Conservation (phyloP, 805 yeast species). For the Zygosaccharomyces gambellarensis region DNA sequence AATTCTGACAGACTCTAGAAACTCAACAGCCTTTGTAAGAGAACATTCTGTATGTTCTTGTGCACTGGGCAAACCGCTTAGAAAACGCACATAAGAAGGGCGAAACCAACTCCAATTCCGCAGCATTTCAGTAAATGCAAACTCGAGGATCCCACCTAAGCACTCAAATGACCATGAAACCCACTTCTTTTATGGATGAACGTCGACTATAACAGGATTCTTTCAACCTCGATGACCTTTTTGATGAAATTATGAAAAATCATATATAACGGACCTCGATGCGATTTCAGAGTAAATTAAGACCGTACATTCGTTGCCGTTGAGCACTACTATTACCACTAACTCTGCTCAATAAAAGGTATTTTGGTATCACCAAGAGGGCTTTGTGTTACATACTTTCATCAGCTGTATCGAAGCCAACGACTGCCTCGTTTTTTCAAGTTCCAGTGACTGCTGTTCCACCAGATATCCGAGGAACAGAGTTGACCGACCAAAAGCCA, state of each 20-base stretch:
- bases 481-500: background rate
- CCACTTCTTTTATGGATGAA: background rate
- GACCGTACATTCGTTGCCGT: no score
- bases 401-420: no score
- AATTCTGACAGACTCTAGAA: background rate
- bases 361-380: background rate
- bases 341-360: background rate
- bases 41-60: background rate
- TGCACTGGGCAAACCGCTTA: background rate
- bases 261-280: conserved; percentile 3
- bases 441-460: no score
- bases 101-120: background rate
- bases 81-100: conserved; percentile 1
- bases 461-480: background rate
- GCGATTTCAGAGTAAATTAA: background rate
- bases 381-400: no score
- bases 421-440: no score
- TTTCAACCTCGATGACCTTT: background rate
- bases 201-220: no score
- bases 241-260: background rate
- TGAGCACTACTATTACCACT: background rate
- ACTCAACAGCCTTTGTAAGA: conserved; percentile 1
- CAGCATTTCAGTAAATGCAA: background rate
- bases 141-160: background rate
- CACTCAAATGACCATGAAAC: background rate